Evolutionary conservation across 192 early-diverging fungal species (phyloP), one percentile per base, ranked within the genome.

Genomic region (Linnemannia elongata): DNA sequence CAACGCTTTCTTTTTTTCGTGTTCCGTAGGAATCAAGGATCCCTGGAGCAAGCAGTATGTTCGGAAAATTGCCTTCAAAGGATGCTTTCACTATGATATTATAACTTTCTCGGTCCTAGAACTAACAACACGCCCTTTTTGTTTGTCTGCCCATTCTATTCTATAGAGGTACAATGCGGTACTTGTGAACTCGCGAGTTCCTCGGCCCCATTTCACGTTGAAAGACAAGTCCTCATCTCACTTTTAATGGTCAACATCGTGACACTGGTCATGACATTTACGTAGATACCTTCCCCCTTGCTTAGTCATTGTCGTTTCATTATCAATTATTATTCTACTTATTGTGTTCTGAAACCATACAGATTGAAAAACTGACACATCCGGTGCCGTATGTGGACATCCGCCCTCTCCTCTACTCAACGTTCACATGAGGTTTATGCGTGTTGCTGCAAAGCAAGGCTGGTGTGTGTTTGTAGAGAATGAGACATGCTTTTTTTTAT

Each of bases 91-190:
- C 49, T 6, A 60, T 60, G 55, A 27, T 5, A 27, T 12, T 10
- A 18, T 27, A 13, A 66, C 27, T 13, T 12, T 15, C 27, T 66
- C 12, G 9, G 3, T 2, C 9, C 1, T n/a, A 27, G 3, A 27
- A 33, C 60, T 30, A 33, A 66, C 12, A 17, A 8, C 39, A 22
- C 27, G 30, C 17, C 18, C 10, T 12, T 30, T 30, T 74, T 74
- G 9, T 45, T 22, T 22, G 8, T 30, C 5, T 60, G 57, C 6
- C n/a, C 24, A 15, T 66, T 39, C n/a, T 10, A 10, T 27, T 27
- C 30, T 33, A 12, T 39, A 82, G 80, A 60, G n/a, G 41, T 49
- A 22, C 38, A 71, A 20, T 82, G 80, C 57, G 80, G 68, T 1
- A 76, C 80, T 5, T 82, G 80, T 60, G 36, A 74, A 20, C n/a